Base-by-base conservation (phyloP, 2,329 filamentous ascomycete genomes). In the Amylocarpus encephaloides region DNA sequence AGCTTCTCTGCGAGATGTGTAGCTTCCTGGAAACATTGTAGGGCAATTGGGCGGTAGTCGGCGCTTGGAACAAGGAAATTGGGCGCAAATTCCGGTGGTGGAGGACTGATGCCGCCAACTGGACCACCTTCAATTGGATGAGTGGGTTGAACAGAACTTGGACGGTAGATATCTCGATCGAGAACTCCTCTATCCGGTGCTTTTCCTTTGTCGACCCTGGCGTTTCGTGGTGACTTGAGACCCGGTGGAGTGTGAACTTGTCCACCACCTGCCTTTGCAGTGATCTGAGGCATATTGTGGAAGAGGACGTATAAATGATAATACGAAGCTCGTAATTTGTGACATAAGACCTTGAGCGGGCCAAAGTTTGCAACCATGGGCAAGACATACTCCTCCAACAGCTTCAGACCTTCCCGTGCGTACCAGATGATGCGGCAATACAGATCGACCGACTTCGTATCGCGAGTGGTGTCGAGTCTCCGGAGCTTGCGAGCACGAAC, bases 221-320 rank as follows among this genome's bases (percentile, higher is more conserved):
- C 36, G 13, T 46, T 49, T 6, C 59, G 58, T 11, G 48, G 63
- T 38, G 53, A 68, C 41, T 47, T 65, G 18, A 67, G 52, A 22
- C 64, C 64, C 15, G 64, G 64, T 41, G 64, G 64, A 6, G 71
- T 78, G 61, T 62, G 72, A 60, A 67, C 61, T 58, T 59, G 62
- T 52, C 35, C 62, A 47, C 47, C 32, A 50, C 47, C 36, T 6
- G 50, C 39, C 49, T 57, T 59, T 19, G 63, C 48, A 7, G 34
- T 59, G 41, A 95, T 79, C 0, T 85, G 77, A 0, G 92, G 92
- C 47, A 88, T 82, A 69, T 96, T 96, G 72, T 96, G 89, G 65
- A 96, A 97, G 11, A 97, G 78, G 48, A 95, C 93, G 67, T 95
- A 95, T 58, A 98, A 89, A 71, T 98, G 92, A 62, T 94, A 93